Conservation (phyloP, 768 basidiomycete genomes). For the Tubosaeta sp. region DNA sequence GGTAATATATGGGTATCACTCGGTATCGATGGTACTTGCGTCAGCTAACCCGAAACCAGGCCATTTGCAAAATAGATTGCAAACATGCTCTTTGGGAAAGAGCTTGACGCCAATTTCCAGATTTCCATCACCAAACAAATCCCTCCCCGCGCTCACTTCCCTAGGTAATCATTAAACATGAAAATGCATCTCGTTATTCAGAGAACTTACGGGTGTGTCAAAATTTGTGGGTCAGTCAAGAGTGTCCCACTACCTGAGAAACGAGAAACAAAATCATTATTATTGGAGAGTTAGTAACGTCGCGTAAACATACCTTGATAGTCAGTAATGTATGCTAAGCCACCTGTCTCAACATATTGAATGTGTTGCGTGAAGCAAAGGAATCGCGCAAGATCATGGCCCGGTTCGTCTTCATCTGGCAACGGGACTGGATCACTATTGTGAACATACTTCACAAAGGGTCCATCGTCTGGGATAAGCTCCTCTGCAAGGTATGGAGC, state of each 20-base stretch:
- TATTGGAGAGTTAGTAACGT: neutral
- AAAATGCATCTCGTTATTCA: neutral
- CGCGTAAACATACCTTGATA: slow-evolving; percentile 2
- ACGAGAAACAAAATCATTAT: too few relatives aligned
- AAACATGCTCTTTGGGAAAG: neutral
- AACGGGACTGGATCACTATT: neutral
- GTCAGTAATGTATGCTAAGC: slow-evolving; percentile 2
- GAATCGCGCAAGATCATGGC: neutral
- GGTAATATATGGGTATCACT: too few relatives aligned
- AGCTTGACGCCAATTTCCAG: neutral
- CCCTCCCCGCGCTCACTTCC: neutral
- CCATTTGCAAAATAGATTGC: neutral
- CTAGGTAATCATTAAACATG: neutral
- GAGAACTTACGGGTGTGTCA: neutral
- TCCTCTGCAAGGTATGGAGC: neutral
- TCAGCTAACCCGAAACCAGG: neutral
- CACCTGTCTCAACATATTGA: slow-evolving; percentile 1
- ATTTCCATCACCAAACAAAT: neutral
- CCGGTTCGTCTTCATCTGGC: neutral
- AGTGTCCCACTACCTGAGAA: neutral
- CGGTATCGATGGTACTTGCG: too few relatives aligned
- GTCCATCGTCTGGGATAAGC: neutral
- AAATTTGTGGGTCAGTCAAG: neutral
- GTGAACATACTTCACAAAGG: neutral
- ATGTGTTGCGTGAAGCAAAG: slow-evolving; percentile 9